These are phyloP conservation scores for Sanghuangporus weigelae DNA, from an alignment of 1,284 basidiomycete species.

Conservation along the genomic window DNA sequence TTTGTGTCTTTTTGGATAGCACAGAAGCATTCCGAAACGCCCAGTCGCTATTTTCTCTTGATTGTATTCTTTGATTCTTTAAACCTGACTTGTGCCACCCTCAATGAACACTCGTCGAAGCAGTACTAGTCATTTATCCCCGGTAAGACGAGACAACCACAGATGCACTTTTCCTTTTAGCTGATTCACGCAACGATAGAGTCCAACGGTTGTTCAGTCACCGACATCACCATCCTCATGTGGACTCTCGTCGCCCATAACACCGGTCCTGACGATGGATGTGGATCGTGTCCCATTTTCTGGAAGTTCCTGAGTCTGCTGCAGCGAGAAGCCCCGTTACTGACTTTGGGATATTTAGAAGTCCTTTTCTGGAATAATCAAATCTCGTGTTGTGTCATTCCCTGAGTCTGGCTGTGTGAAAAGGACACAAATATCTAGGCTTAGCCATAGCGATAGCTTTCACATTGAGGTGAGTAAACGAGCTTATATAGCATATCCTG, in stretches of 20 bases:
- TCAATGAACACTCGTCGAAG: constrained; percentile 12
- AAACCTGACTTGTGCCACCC: constrained; percentile 5
- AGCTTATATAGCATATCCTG: background rate
- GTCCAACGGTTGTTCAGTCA: constrained; percentile 15
- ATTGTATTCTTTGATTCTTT: background rate
- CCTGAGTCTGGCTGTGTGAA: background rate
- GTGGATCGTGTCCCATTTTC: constrained; percentile 12
- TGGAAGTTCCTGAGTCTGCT: background rate
- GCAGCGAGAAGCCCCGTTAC: background rate
- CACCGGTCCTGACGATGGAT: constrained; percentile 8
- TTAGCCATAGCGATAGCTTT: constrained; percentile 11
- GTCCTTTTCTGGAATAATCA: constrained; percentile 6
- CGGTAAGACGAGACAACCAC: background rate
- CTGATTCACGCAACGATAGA: background rate
- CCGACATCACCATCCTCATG: constrained; percentile 5
- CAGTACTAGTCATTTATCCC: constrained; percentile 5
- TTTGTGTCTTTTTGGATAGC: background rate
- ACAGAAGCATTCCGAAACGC: background rate
- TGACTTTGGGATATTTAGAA: background rate
- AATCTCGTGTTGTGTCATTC: background rate
- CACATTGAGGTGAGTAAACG: constrained; percentile 10
- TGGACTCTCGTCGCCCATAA: constrained; percentile 5
- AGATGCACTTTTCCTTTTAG: background rate
- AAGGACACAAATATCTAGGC: background rate
- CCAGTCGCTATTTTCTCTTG: background rate